These are phyloP conservation scores for Rosa chinensis DNA, from an alignment of 306 rosid species.

Conservation along the genomic window DNA sequence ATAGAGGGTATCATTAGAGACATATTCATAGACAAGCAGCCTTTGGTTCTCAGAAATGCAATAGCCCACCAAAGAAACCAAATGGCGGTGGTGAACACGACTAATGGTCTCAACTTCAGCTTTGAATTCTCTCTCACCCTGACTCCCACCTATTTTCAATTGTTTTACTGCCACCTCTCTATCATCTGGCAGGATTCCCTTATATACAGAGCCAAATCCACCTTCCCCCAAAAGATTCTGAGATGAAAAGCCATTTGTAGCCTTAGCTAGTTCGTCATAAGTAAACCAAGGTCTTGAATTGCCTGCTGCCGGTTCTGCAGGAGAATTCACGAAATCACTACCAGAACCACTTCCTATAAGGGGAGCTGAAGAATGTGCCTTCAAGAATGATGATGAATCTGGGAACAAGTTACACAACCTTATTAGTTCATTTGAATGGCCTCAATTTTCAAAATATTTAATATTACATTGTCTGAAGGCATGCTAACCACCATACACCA, in stretches of 20 bases:
- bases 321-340: slow-evolving; percentile 52
- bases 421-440: slow-evolving; percentile 20
- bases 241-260: slow-evolving; percentile 71
- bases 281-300: slow-evolving; percentile 86
- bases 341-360: slow-evolving; percentile 53
- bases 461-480: slow-evolving; percentile 3
- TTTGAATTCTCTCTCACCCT: slow-evolving; percentile 87
- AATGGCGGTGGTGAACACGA: slow-evolving; percentile 92
- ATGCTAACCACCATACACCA: neutral
- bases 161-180: slow-evolving; percentile 86
- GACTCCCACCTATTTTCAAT: slow-evolving; percentile 82
- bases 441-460: slow-evolving; percentile 10
- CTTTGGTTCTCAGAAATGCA: slow-evolving; percentile 70
- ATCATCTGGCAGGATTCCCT: slow-evolving; percentile 82
- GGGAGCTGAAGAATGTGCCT: slow-evolving; percentile 68
- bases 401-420: slow-evolving; percentile 34
- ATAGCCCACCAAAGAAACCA: slow-evolving; percentile 89
- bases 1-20: slow-evolving; percentile 72
- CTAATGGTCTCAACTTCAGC: slow-evolving; percentile 92
- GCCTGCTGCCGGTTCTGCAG: slow-evolving; percentile 63
- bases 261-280: slow-evolving; percentile 70
- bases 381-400: slow-evolving; percentile 73
- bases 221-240: slow-evolving; percentile 89
- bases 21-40: slow-evolving; percentile 89
- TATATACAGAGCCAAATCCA: slow-evolving; percentile 89